Percentiles rank a stretch among this genome's conserved stretches.
phyloP scores from a whole-genome alignment of 1,139 yeast genomes.

The Geotrichum restrictum region DNA sequence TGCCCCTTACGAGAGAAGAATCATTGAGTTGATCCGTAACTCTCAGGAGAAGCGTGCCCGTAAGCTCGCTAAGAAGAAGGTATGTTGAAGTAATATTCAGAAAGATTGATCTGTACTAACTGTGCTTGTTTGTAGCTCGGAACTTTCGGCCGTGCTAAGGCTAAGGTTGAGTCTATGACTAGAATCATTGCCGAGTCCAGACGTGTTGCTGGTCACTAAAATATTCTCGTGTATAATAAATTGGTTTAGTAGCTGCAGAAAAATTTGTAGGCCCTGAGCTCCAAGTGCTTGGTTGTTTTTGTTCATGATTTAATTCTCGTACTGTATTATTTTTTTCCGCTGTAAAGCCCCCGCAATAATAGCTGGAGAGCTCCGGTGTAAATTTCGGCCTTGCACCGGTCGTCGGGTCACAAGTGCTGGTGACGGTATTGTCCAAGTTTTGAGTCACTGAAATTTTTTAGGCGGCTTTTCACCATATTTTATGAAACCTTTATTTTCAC shows the following conservation, averaged over 20 bases:
- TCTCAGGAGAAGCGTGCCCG: conserved; percentile 99
- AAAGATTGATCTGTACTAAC: not conserved
- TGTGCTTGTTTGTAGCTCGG: conserved; percentile 55
- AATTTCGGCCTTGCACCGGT: not conserved
- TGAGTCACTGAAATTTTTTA: too few species aligned
- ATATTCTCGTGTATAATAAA: conserved; percentile 1
- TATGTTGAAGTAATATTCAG: not conserved
- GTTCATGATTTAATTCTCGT: not conserved
- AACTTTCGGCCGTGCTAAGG: conserved; percentile 99
- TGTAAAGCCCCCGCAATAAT: not conserved
- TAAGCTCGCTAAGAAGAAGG: conserved; percentile 99
- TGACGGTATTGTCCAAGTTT: too few species aligned
- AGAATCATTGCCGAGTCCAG: conserved; percentile 96
- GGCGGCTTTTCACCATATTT: not conserved
- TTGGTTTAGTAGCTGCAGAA: conserved; percentile 22
- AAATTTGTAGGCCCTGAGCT: not conserved
- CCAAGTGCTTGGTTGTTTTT: not conserved
- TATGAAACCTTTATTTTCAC: not conserved
- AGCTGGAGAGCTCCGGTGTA: not conserved
- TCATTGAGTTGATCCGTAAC: conserved; percentile 98
- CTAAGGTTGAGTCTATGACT: conserved; percentile 98
- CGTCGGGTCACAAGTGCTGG: not conserved
- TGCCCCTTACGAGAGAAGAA: conserved; percentile 99
- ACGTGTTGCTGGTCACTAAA: conserved; percentile 48
- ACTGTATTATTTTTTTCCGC: not conserved